These are phyloP conservation scores for Polygonum maritimum DNA, from an alignment of 148 eudicot species.

Conservation along the genomic window DNA sequence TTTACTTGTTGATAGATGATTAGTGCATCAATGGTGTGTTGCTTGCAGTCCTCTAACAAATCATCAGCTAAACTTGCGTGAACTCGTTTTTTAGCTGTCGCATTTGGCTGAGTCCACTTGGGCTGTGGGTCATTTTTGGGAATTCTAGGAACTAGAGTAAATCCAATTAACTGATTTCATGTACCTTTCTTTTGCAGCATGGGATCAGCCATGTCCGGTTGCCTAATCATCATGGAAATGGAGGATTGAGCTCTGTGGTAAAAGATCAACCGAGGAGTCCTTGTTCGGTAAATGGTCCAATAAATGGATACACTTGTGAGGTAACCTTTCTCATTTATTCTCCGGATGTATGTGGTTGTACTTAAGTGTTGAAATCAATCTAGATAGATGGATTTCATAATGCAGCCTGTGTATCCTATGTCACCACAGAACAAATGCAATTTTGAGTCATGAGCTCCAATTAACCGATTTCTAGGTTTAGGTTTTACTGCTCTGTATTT, in stretches of 20 bases:
- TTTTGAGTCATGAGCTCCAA: background rate
- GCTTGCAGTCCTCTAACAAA: background rate
- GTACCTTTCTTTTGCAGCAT: slow-evolving; percentile 31
- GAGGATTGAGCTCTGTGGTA: slow-evolving; percentile 34
- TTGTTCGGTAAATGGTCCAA: slow-evolving; percentile 52
- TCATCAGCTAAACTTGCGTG: background rate
- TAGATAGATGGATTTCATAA: background rate
- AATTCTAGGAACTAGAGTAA: background rate
- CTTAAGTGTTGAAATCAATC: background rate
- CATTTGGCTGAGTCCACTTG: background rate
- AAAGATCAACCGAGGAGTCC: slow-evolving; percentile 63
- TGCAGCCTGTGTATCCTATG: background rate
- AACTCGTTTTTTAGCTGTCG: background rate
- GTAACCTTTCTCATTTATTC: slow-evolving; percentile 21
- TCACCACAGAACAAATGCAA: background rate
- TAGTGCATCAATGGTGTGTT: background rate
- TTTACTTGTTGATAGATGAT: background rate
- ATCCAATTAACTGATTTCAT: background rate
- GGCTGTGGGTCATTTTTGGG: background rate
- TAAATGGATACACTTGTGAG: slow-evolving; percentile 47
- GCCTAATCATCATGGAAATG: slow-evolving; percentile 38
- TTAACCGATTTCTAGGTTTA: too few relatives aligned
- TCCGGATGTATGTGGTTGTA: background rate
- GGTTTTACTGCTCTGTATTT: background rate
- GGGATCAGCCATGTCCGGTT: slow-evolving; percentile 30